Base-by-base conservation (phyloP, 2,329 filamentous ascomycete species). In the Exophiala viscosa region DNA sequence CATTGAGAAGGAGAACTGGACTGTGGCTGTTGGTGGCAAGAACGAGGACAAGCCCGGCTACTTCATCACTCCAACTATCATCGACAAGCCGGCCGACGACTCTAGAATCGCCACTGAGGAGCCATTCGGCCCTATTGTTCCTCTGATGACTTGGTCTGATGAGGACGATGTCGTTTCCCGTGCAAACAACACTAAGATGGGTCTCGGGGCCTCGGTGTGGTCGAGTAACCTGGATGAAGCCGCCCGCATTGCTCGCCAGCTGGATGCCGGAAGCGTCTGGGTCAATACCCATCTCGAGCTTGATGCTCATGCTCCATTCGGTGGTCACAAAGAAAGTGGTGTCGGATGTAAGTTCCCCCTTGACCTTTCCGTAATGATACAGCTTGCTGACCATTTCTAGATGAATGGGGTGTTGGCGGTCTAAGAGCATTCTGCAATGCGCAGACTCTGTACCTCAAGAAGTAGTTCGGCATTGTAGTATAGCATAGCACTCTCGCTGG, bases 61-160 rank as follows among this genome's bases (percentile, higher is more conserved):
- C 2, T 84, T 77, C 67, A 73, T 85, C 58, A 68, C 75, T 17
- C 81, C 82, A 0, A 82, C 81, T 1, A 80, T 85, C 50, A 76
- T 85, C 32, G 73, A 79, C 28, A 78, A 79, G 55, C 81, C 81
- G 17, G 76, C 78, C 0, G 78, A 82, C 57, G 70, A 76, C 39
- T 77, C 79, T 1, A 67, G 74, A 10, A 72, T 85, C 18, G 80
- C 83, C 9, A 67, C 70, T 32, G 82, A 85, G 58, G 82, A 85
- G 62, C 78, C 81, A 7, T 85, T 85, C 57, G 81, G 79, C 23
- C 85, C 85, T 0, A 82, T 88, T 33, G 73, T 87, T 1, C 84
- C 84, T 0, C 69, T 86, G 6, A 63, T 86, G 50, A 77, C 75
- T 15, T 88, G 83, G 82, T 70, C 71, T 0, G 73, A 79, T 17